Base-by-base conservation (phyloP, 768 basidiomycete species). In the Symmetrospora coprosmae region DNA sequence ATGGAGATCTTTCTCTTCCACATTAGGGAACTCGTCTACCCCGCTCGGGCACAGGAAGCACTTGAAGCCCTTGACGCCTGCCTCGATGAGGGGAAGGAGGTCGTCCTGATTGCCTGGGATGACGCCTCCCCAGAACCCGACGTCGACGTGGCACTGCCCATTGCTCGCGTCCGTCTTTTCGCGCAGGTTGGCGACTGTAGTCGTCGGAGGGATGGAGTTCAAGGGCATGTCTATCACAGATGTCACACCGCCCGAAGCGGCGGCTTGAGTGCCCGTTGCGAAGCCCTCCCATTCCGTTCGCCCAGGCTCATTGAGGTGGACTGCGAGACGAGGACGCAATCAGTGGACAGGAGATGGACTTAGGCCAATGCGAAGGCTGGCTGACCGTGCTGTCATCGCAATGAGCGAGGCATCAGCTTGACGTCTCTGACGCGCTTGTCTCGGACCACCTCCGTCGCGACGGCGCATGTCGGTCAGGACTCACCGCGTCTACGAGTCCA, bases 191-290 rank as follows among this genome's bases (percentile, higher is more conserved):
- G 74, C 74, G 7, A 88, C 78, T 0, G 87, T 90, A 1, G 88
- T 91, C 0, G 94, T 96, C 0, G 94, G 89, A 1, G 92, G 92
- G 53, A 97, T 86, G 1, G 90, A 92, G 72, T 99, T 96, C 55
- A 99, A 76, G 2, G 92, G 94, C 92, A 97, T 99, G 74, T 97
- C 94, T 31, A 96, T 83, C 21, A 97, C 76, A 5, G 88, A 87
- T 7, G 91, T 96, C n/a, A 96, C 81, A 6, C 92, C 94, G 21
- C 92, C 92, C 1, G 88, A 85, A 1, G 82, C 81, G 1, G 92
- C 92, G 19, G 92, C 92, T 49, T 63, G 11, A 21, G 46, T 43
- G 34, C 48, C 33, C 8, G 35, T 60, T 62, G 31, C 40, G 65
- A 67, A 23, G 47, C 64, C 13, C 62, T 70, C 4, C 67, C 69